Evolutionary conservation across 306 rosid genomes (phyloP).

Genomic region (Ziziphus jujuba): DNA sequence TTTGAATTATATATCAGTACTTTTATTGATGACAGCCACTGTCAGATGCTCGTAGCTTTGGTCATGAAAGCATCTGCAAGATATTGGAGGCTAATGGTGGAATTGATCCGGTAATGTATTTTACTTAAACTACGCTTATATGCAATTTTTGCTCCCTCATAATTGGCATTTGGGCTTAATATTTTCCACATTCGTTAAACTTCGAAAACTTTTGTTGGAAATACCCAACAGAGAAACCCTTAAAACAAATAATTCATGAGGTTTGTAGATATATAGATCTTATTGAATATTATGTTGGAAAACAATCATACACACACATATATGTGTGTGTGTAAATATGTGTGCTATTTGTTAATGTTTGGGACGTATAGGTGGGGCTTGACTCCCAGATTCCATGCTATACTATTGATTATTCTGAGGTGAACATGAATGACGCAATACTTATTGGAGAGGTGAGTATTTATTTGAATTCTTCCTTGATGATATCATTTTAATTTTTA

Average conservation of each 20-base stretch:
- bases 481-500: background rate
- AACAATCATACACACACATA: background rate
- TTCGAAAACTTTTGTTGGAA: background rate
- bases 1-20: too few species aligned
- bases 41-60: conserved; percentile 31
- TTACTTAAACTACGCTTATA: background rate
- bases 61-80: conserved; percentile 22
- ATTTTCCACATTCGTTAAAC: background rate
- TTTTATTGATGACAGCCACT: conserved; percentile 19
- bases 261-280: background rate
- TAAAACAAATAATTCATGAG: too few species aligned
- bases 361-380: conserved; percentile 24
- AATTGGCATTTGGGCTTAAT: too few species aligned
- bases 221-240: too few species aligned
- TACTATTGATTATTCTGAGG: conserved; percentile 17
- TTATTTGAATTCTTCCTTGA: background rate
- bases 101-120: conserved; percentile 26
- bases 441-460: conserved; percentile 32
- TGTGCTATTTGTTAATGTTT: background rate
- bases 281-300: background rate
- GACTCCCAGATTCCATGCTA: conserved; percentile 31
- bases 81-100: conserved; percentile 30
- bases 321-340: background rate
- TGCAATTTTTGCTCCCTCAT: background rate
- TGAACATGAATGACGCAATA: conserved; percentile 28